Percentiles rank a stretch among this genome's conserved stretches.
Conservation (phyloP, 176 grass and related monocot species). For the Thalia dealbata region DNA sequence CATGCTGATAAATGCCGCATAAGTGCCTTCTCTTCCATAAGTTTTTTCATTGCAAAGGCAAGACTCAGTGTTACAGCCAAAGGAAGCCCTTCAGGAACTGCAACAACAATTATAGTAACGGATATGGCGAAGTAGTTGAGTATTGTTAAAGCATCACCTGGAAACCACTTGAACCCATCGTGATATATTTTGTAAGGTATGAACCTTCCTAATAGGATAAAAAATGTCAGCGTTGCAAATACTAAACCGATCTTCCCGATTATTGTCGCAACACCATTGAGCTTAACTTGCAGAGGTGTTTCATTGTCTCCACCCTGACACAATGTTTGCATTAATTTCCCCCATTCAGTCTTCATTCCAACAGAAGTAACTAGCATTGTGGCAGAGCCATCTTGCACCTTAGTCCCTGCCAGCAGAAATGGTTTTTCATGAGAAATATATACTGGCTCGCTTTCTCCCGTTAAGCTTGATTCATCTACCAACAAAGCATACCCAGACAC, state of each 20-base stretch:
- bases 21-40: slow-evolving; percentile 93
- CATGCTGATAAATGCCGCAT: slow-evolving; percentile 81
- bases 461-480: slow-evolving; percentile 85
- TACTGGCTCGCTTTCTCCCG: slow-evolving; percentile 79
- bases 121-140: slow-evolving; percentile 82
- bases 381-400: slow-evolving; percentile 87
- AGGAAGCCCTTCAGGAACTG: slow-evolving; percentile 91
- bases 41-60: slow-evolving; percentile 97
- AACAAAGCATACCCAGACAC: slow-evolving; percentile 74
- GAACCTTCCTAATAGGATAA: slow-evolving; percentile 70
- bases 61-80: slow-evolving; percentile 94
- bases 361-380: slow-evolving; percentile 85
- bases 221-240: slow-evolving; percentile 78
- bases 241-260: slow-evolving; percentile 85
- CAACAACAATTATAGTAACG: slow-evolving; percentile 96
- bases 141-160: slow-evolving; percentile 68
- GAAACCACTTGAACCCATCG: slow-evolving; percentile 69
- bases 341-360: slow-evolving; percentile 95
- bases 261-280: slow-evolving; percentile 92
- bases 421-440: slow-evolving; percentile 71
- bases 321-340: slow-evolving; percentile 88
- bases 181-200: slow-evolving; percentile 40
- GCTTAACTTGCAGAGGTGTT: slow-evolving; percentile 91
- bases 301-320: slow-evolving; percentile 87
- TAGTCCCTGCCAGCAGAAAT: slow-evolving; percentile 84